A percentile compares a stretch with the other conserved stretches of the same genome.
Evolutionary conservation across 208 protist species (phyloP).

Genomic region (Trypanosoma vivax): DNA sequence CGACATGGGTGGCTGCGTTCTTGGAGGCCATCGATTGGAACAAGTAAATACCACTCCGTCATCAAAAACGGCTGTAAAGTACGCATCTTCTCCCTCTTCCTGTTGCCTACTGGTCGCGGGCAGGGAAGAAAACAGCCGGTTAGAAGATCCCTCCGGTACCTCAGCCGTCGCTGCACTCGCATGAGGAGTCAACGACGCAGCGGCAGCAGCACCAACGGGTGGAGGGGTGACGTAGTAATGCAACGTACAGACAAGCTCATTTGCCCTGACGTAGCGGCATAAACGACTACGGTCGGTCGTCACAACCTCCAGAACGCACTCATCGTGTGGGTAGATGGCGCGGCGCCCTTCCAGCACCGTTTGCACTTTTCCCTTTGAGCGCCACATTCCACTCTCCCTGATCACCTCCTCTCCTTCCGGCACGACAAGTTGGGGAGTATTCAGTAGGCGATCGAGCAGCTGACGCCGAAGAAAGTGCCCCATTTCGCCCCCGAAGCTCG

Average conservation of each 20-base stretch:
- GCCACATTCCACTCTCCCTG: not conserved
- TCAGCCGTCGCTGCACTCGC: not conserved
- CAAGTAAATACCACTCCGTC: constrained; percentile 66
- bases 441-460: constrained; percentile 2
- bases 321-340: constrained; percentile 38
- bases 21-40: constrained; percentile 7
- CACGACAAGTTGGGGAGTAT: constrained; percentile 9
- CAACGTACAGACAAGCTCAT: constrained; percentile 58
- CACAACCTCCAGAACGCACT: constrained; percentile 69
- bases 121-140: not conserved
- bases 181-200: not conserved
- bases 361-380: constrained; percentile 9
- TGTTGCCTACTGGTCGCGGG: not conserved
- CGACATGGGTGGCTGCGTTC: not conserved
- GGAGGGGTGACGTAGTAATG: constrained; percentile 41
- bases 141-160: not conserved
- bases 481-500: constrained; percentile 1
- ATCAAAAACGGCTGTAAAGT: constrained; percentile 53
- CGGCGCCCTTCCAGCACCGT: constrained; percentile 35
- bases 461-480: constrained; percentile 11
- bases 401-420: not conserved
- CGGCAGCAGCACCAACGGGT: not conserved
- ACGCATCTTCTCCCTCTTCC: constrained; percentile 17
- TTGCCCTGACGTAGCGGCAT: constrained; percentile 64
- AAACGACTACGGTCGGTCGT: constrained; percentile 40